Percentiles rank a stretch among this genome's conserved stretches.
Evolutionary conservation across 495 filamentous ascomycete genomes (phyloP).

Genomic region (Massariosphaeria phaeospora): DNA sequence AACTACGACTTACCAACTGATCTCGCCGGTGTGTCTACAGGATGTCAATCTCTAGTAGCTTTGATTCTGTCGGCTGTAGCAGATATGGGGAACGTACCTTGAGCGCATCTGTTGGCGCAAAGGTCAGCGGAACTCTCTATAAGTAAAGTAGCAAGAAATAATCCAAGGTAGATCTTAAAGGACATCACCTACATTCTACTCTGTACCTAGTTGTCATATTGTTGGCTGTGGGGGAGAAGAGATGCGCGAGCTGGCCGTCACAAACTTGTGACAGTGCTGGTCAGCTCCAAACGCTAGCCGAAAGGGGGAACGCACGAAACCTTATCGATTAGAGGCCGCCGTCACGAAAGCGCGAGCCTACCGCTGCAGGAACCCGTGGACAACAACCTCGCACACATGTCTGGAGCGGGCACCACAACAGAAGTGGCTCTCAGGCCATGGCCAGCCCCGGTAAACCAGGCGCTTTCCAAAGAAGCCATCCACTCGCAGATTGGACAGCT

Average conservation of each 20-base stretch:
- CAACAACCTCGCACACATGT: conserved; percentile 19
- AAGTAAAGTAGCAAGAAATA: conserved; percentile 9
- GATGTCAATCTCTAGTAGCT: no score
- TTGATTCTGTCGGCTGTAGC: conserved; percentile 6
- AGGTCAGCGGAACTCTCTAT: conserved; percentile 10
- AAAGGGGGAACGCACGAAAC: background rate
- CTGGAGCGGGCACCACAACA: background rate
- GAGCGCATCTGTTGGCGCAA: conserved; percentile 62
- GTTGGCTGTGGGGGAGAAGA: background rate
- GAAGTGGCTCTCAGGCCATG: conserved; percentile 35
- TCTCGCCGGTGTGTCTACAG: conserved; percentile 71
- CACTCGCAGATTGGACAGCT: conserved; percentile 33
- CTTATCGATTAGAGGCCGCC: background rate
- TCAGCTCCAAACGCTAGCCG: background rate
- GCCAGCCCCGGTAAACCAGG: conserved; percentile 24
- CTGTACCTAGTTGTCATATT: conserved; percentile 84
- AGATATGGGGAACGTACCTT: conserved; percentile 50
- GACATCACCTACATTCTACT: conserved; percentile 67
- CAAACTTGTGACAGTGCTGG: background rate
- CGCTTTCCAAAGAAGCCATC: conserved; percentile 19
- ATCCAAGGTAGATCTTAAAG: background rate
- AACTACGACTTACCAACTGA: conserved; percentile 60
- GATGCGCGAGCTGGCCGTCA: background rate
- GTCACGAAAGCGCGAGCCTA: no score
- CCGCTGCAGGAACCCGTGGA: no score